Base-by-base conservation (phyloP, 805 yeast genomes). In the Suhomyces pyralidae region DNA sequence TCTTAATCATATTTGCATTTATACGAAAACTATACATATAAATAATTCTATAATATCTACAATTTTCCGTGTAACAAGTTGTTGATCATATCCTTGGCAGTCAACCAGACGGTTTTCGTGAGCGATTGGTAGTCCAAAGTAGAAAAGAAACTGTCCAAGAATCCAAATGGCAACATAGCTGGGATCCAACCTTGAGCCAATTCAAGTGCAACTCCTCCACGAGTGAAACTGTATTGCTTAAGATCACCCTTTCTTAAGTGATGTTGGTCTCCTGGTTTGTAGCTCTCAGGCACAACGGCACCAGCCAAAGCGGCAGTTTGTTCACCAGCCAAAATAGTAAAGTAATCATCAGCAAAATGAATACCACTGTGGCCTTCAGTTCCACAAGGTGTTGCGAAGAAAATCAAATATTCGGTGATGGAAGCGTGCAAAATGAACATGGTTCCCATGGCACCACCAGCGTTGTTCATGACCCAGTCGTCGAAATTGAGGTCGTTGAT, bases 111-210 rank as follows among this genome's bases (percentile, higher is more conserved):
- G 7, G 98, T 94, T 65, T 81, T 80, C 55, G 67, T 71, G 55
- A 93, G 77, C 24, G 96, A 83, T 60, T 76, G 69, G 54, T 85
- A 67, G 68, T 94, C 99, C 61, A 92, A 69, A 14, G 98, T 94
- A 42, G 96, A 86, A 50, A 86, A 80, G 54, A 87, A 63, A 4
- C 87, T 82, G 66, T 90, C 96, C 48, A 89, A 74, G 71, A 93
- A 84, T 0, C 99, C 99, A 68, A 94, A 94, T 19, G 98, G 98
- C 55, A 94, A 79, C 99, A 94, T 94, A 43, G 93, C 86, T 34
- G 99, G 98, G 59, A 94, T 90, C 96, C 97, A 94, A 55, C 99
- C 99, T 75, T 93, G 98, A 7, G 99, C 99, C 63, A 93, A 79
- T 69, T 94, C 99, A 58, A 94, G 75, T 9, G 99, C 97, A 71